These are phyloP conservation scores for Raphanus raphanistrum DNA, from an alignment of 345 rosid species.

Conservation along the genomic window DNA sequence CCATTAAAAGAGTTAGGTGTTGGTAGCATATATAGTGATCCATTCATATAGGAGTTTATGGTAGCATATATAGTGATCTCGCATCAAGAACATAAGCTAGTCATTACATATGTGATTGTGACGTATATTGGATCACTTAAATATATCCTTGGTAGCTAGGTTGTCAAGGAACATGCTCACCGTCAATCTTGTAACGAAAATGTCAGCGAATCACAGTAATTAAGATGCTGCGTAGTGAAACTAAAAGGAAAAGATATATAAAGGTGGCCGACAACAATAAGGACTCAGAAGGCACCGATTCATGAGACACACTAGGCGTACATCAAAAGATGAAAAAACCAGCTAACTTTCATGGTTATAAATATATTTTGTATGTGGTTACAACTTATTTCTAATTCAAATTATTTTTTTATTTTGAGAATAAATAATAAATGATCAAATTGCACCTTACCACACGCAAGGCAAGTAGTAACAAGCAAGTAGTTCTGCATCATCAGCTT, in stretches of 20 bases:
- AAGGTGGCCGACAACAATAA: constrained; percentile 41
- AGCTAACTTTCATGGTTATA: constrained; percentile 25
- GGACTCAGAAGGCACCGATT: constrained; percentile 38
- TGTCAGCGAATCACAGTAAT: not conserved
- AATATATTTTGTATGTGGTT: constrained; percentile 33
- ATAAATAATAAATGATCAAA: constrained; percentile 21
- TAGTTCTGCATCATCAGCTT: not conserved
- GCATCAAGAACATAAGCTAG: not conserved
- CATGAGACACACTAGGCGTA: constrained; percentile 36
- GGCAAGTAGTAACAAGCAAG: constrained; percentile 32
- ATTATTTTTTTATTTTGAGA: constrained; percentile 1
- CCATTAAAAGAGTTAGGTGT: too few relatives aligned
- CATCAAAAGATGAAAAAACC: constrained; percentile 26
- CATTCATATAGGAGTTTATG: not conserved
- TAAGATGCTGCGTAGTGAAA: not conserved
- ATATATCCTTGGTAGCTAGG: not conserved
- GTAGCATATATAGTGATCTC: not conserved
- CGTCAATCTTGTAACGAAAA: not conserved
- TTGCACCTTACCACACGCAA: not conserved
- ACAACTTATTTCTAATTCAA: constrained; percentile 26
- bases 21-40: too few relatives aligned
- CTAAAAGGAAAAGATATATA: not conserved
- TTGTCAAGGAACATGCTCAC: not conserved
- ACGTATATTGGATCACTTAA: not conserved
- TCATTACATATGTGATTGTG: not conserved